phyloP scores from a whole-genome alignment of 208 protist species.

The Jaenimonas drosophilae region DNA sequence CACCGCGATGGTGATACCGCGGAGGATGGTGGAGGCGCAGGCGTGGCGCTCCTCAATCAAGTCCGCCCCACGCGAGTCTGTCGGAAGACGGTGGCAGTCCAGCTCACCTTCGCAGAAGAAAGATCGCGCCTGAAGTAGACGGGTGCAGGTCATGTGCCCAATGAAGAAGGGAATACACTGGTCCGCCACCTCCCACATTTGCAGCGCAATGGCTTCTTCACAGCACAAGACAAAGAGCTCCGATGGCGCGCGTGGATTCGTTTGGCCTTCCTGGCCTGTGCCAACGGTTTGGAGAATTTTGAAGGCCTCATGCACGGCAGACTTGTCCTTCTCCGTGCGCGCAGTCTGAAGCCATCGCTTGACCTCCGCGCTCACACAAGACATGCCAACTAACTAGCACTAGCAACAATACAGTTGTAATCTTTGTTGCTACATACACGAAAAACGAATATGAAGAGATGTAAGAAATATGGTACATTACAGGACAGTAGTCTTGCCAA shows the following conservation, averaged over 20 bases:
- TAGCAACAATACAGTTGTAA: too few relatives aligned
- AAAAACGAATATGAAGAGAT: too few relatives aligned
- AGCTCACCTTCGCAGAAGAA: constrained; percentile 48
- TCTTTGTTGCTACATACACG: too few relatives aligned
- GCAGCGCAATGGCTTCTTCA: constrained; percentile 56
- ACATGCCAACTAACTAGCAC: constrained; percentile 12
- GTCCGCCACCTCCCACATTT: constrained; percentile 44
- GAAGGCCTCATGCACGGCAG: constrained; percentile 14
- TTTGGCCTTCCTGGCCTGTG: not conserved
- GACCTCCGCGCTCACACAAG: constrained; percentile 14
- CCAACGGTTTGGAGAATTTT: constrained; percentile 8
- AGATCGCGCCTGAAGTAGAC: constrained; percentile 30
- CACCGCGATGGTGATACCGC: constrained; percentile 49
- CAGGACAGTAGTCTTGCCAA: too few relatives aligned
- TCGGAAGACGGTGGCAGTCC: constrained; percentile 17
- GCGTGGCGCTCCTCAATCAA: constrained; percentile 28
- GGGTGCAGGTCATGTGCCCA: constrained; percentile 17
- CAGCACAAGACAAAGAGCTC: constrained; percentile 67
- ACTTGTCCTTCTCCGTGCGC: constrained; percentile 6
- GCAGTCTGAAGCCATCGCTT: constrained; percentile 20
- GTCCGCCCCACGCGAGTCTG: too few relatives aligned
- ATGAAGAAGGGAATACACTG: constrained; percentile 21
- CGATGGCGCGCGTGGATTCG: constrained; percentile 5
- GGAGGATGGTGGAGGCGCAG: constrained; percentile 36
- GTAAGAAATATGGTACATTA: too few relatives aligned